Evolutionary conservation across 305 asterid species (phyloP).

Genomic region (Solanum aculeatissimum): DNA sequence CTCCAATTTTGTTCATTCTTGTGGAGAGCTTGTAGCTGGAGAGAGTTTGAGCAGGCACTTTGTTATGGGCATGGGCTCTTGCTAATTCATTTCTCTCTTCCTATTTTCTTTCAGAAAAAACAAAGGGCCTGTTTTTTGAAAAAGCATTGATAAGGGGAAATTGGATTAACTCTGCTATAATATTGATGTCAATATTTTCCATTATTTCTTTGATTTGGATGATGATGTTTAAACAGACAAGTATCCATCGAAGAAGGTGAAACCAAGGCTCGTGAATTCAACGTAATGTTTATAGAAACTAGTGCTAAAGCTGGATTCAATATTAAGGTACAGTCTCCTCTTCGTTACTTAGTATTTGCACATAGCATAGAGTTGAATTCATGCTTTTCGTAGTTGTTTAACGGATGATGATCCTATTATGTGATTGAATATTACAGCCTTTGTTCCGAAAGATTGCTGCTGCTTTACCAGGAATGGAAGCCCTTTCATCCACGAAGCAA

Average conservation of each 20-base stretch:
- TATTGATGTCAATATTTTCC: not conserved
- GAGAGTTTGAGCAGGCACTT: not conserved
- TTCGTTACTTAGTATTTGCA: not conserved
- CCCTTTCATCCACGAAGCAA: conserved; percentile 35
- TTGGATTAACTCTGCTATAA: not conserved
- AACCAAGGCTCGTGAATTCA: conserved; percentile 34
- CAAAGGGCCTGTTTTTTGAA: not conserved
- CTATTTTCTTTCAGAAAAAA: not conserved
- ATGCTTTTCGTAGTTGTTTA: not conserved
- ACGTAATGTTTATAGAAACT: conserved; percentile 38
- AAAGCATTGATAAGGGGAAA: not conserved
- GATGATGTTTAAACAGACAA: conserved; percentile 18
- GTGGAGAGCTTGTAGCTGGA: not conserved
- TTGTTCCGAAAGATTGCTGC: conserved; percentile 42
- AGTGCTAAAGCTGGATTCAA: conserved; percentile 48
- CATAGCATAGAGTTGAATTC: not conserved
- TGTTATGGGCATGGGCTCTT: not conserved
- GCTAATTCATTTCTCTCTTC: not conserved
- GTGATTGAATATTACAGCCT: conserved; percentile 20
- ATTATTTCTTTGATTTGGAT: not conserved
- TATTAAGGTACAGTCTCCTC: conserved; percentile 22
- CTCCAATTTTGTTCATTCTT: not conserved
- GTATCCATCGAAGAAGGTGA: conserved; percentile 50
- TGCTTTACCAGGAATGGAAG: conserved; percentile 42
- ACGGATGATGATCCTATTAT: not conserved